phyloP scores from a whole-genome alignment of 495 filamentous ascomycete genomes.

The Neurospora hispaniola region DNA sequence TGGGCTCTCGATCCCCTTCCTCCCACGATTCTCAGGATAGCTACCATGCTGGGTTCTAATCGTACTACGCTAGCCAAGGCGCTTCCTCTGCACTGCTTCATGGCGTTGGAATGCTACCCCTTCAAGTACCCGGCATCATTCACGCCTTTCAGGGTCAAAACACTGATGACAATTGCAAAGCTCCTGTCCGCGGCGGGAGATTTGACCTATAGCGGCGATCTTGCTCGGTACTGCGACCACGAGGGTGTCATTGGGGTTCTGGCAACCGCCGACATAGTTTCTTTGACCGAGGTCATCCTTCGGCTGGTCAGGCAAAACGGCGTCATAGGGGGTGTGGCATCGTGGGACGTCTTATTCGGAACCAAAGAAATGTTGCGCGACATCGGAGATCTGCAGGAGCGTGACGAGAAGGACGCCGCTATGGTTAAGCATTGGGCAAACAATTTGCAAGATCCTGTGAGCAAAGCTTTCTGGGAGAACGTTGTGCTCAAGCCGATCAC shows the following conservation, averaged over 20 bases:
- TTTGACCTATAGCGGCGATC: constrained; percentile 9
- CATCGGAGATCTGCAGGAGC: constrained; percentile 24
- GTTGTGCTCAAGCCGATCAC: constrained; percentile 27
- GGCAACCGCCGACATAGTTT: constrained; percentile 25
- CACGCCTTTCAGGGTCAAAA: constrained; percentile 24
- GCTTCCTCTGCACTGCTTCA: constrained; percentile 28
- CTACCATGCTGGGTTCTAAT: constrained; percentile 15
- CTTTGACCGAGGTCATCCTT: constrained; percentile 31
- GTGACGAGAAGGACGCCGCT: constrained; percentile 20
- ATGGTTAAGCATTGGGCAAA: constrained; percentile 27
- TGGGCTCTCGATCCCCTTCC: constrained; percentile 34
- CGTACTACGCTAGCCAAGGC: constrained; percentile 19
- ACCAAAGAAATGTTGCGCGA: constrained; percentile 29
- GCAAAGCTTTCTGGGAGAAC: constrained; percentile 24
- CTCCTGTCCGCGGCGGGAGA: constrained; percentile 23
- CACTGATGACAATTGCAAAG: constrained; percentile 27
- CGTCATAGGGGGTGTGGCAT: constrained; percentile 18
- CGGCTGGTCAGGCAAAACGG: constrained; percentile 23
- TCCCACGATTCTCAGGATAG: constrained; percentile 15
- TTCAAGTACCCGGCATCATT: constrained; percentile 30
- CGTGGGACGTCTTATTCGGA: constrained; percentile 25
- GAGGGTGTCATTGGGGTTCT: constrained; percentile 19
- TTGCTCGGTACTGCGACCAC: constrained; percentile 9
- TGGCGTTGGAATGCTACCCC: constrained; percentile 26
- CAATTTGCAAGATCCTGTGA: constrained; percentile 22